Conservation (phyloP, 2,329 filamentous ascomycete species). For the Pyrenochaeta sp. region DNA sequence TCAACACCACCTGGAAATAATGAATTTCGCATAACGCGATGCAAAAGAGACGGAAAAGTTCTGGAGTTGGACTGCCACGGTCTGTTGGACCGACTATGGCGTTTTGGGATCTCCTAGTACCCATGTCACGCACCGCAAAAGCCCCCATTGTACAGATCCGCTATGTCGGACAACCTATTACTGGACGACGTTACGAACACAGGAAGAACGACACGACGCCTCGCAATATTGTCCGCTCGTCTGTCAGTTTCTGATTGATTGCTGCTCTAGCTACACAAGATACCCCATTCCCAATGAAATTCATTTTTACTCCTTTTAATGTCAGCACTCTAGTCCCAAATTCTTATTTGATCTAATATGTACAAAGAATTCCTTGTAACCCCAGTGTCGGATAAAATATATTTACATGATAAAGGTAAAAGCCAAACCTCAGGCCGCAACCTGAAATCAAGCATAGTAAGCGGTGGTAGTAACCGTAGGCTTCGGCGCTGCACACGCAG, state of each 20-base stretch:
- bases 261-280: conserved; percentile 37
- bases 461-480: not conserved
- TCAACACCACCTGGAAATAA: conserved; percentile 32
- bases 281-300: conserved; percentile 39
- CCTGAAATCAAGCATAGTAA: not conserved
- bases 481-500: not conserved
- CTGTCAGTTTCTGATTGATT: conserved; percentile 17
- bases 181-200: conserved; percentile 10
- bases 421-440: not conserved
- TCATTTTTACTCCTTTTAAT: conserved; percentile 4
- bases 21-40: conserved; percentile 6
- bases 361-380: not conserved
- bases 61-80: not conserved
- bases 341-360: not conserved
- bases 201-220: not conserved
- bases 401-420: not conserved
- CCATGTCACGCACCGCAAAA: conserved; percentile 8
- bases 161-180: conserved; percentile 26
- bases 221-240: conserved; percentile 7
- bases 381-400: not conserved
- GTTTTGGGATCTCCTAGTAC: conserved; percentile 7
- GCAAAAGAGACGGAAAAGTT: conserved; percentile 33
- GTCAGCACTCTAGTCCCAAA: not conserved
- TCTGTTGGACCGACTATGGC: conserved; percentile 8
- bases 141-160: conserved; percentile 35